Percentiles rank a stretch among this genome's conserved stretches.
Evolutionary conservation across 2,329 filamentous ascomycete species (phyloP).

Genomic region (Sarocladium brachiariae): DNA sequence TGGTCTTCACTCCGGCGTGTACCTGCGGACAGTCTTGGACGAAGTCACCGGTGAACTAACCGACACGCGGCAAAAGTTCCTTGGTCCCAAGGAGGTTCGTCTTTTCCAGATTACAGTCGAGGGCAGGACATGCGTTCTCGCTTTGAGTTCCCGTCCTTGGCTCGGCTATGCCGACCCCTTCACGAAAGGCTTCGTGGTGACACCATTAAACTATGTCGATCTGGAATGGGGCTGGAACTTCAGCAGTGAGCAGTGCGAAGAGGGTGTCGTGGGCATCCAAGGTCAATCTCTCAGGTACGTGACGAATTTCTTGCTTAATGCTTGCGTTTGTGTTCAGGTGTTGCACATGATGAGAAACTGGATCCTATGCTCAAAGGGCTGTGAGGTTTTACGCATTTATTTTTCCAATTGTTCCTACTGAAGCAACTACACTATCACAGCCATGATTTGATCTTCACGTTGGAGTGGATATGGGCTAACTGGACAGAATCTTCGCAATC

Average conservation of each 20-base stretch:
- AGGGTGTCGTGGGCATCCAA: conserved; percentile 92
- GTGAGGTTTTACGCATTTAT: conserved; percentile 49
- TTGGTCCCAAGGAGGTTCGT: conserved; percentile 84
- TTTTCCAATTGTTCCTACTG: conserved; percentile 97
- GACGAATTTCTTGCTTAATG: conserved; percentile 20
- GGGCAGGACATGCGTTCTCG: conserved; percentile 76
- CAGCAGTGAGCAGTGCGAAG: conserved; percentile 85
- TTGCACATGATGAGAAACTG: conserved; percentile 57
- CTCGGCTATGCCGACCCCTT: conserved; percentile 86
- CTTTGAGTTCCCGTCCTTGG: conserved; percentile 91
- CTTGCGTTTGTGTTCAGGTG: conserved; percentile 18
- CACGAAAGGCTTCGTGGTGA: conserved; percentile 83
- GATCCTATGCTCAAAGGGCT: conserved; percentile 46
- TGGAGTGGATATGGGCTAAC: conserved; percentile 10
- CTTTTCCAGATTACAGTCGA: conserved; percentile 88
- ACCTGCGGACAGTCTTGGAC: conserved; percentile 88
- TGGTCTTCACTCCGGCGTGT: conserved; percentile 89
- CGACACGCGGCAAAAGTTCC: conserved; percentile 88
- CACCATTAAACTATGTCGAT: conserved; percentile 79
- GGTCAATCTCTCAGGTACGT: conserved; percentile 77
- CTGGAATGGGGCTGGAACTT: conserved; percentile 97
- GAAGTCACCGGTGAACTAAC: conserved; percentile 93
- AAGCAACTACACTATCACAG: conserved; percentile 32
- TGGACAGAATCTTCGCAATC: conserved; percentile 74
- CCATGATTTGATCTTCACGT: neutral